Base-by-base conservation (phyloP, 1,284 basidiomycete species). In the Schizophyllum commune region DNA sequence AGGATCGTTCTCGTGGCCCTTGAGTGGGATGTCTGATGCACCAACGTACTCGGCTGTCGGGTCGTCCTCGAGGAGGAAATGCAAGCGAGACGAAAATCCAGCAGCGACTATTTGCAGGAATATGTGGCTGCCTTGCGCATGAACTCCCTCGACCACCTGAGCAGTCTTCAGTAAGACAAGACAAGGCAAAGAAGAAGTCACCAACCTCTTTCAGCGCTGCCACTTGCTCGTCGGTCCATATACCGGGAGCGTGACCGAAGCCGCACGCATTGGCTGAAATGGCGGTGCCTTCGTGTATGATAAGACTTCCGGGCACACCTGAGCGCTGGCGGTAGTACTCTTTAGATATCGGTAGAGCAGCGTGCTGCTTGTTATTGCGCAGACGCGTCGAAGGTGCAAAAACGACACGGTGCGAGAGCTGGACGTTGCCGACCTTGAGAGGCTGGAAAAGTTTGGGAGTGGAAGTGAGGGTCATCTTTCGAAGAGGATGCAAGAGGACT, bases 321-420 rank as follows among this genome's bases (percentile, higher is more conserved):
- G 53, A 21, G 20, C 53, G 53, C 53, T 55, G 53, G 53, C 13
- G 20, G 19, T 55, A 55, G 53, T 55, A 55, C 27, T 55, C 53
- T 19, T 17, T 55, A 6, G 19, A 3, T 4, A 55, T 21, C 2
- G 53, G 53, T 3, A 55, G 53, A 55, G 53, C 11, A 4, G 19
- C 19, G 13, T 32, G 53, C 3, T 17, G 20, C 13, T 13, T 21
- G n/a, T 20, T 32, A 17, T 47, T 47, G 3, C 39, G 39, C 13
- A 47, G 17, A 19, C 71, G 66, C 17, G 72, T 72, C 19, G 72
- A 59, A n/a, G 72, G 72, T 2, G 69, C 66, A 57, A 67, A 57
- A 4, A 68, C 69, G 32, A 71, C 65, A 54, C 71, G 69, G 59
- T 73, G 70, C 17, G 63, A 32, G 5, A 73, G 66, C 3, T 52